These are phyloP conservation scores for Yamadazyma triangularis DNA, from an alignment of 1,139 yeast species.

Conservation along the genomic window DNA sequence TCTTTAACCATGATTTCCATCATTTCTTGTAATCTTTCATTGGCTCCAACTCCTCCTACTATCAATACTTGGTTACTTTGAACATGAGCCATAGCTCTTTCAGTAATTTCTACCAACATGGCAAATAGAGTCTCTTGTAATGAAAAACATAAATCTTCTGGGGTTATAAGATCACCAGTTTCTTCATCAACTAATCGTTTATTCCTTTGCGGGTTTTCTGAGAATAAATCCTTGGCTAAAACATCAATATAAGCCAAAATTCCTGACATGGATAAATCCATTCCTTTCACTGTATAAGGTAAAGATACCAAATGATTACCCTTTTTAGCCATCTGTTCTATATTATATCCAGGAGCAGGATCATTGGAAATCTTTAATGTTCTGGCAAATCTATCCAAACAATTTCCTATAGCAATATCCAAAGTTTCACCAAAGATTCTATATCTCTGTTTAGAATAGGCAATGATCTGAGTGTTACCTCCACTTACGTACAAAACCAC, in stretches of 20 bases:
- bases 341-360: slow-evolving; percentile 97
- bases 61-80: slow-evolving; percentile 83
- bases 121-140: slow-evolving; percentile 89
- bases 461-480: slow-evolving; percentile 97
- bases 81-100: slow-evolving; percentile 98
- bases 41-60: slow-evolving; percentile 98
- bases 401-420: slow-evolving; percentile 96
- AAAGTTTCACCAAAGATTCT: slow-evolving; percentile 96
- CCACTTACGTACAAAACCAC: slow-evolving; percentile 97
- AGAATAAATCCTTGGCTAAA: slow-evolving; percentile 66
- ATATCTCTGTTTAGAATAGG: slow-evolving; percentile 88
- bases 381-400: slow-evolving; percentile 93
- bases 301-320: slow-evolving; percentile 66
- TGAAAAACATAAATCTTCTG: slow-evolving; percentile 88
- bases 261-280: slow-evolving; percentile 98
- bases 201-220: slow-evolving; percentile 42
- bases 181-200: slow-evolving; percentile 46
- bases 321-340: slow-evolving; percentile 86
- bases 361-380: slow-evolving; percentile 82
- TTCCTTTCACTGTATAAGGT: slow-evolving; percentile 96
- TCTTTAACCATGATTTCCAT: slow-evolving; percentile 91
- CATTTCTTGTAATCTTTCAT: slow-evolving; percentile 88
- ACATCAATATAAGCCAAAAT: slow-evolving; percentile 80
- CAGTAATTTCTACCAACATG: slow-evolving; percentile 97
- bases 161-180: slow-evolving; percentile 56